Base-by-base conservation (phyloP, 768 basidiomycete species). In the Leccinum disarticulatum region DNA sequence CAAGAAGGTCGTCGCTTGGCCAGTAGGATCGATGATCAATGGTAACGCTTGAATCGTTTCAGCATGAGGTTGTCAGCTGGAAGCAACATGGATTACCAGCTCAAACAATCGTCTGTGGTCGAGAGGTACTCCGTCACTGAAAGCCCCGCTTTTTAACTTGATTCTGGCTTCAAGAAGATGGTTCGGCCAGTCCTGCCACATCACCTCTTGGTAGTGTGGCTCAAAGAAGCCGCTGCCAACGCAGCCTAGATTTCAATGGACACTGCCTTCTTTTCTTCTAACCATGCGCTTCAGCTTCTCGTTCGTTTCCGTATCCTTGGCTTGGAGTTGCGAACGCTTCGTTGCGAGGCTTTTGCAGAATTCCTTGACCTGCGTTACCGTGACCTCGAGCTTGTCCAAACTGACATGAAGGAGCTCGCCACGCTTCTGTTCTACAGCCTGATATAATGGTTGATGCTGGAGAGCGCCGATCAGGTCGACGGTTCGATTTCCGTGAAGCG, bases 241-340 rank as follows among this genome's bases (percentile, higher is more conserved):
- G 93, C 94, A 2, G 93, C 91, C 70, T 98, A 95, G 51, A 98
- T 95, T 73, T 95, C 86, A 65, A 98, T 93, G 9, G 97, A 99
- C 0, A 93, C 95, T 3, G 91, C 82, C 71, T 98, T 98, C 84
- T 98, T 97, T 72, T 95, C 93, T 69, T 99, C 97, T 83, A 14
- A 99, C 95, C 96, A 99, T 98, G 58, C 93, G 92, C 73, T 92
- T 88, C 43, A 99, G 82, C 76, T 99, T 99, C 69, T 93, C 93
- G 73, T 99, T 98, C 11, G 97, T 96, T 75, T 98, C 93, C 1
- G 86, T 86, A 67, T 97, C 84, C 80, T 99, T 99, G 27, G 91
- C 89, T 70, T 95, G 86, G 31, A 99, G 83, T 67, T 98, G 95
- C 3, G 88, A 85, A 19, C 93, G 87, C 74, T 99, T 99, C 67